Base-by-base conservation (phyloP, 208 protist genomes). In the Zelonia costaricensis region DNA sequence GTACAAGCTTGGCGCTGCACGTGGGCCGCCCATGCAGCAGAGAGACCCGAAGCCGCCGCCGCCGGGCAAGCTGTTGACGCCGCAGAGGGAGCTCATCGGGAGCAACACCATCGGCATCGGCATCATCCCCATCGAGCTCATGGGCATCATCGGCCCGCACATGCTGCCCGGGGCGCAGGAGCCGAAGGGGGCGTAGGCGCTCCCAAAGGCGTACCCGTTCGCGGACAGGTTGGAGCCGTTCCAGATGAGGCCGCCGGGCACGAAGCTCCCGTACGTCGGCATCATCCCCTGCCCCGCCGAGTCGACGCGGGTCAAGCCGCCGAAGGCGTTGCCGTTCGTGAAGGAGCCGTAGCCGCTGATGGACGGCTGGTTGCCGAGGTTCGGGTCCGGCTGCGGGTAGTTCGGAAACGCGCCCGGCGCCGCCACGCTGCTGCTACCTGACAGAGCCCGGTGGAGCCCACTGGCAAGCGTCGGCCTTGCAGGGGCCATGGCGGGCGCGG, bases 251-350 rank as follows among this genome's bases (percentile, higher is more conserved):
- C n/a, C n/a, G n/a, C n/a, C n/a, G n/a, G n/a, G n/a, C n/a, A n/a
- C n/a, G n/a, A n/a, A n/a, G 40, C 40, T 45, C 40, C 40, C 13
- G 40, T 45, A 45, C 40, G 40, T 25, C n/a, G n/a, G 40, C n/a
- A 45, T 45, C 10, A 15, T 15, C 15, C 7, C 7, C 40, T 15
- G 23, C n/a, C 40, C 40, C 6, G 40, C 13, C n/a, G 7, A 45
- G 4, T 45, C 4, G n/a, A 18, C 40, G 16, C 40, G 16, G 16
- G n/a, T n/a, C n/a, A n/a, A n/a, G n/a, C n/a, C n/a, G n/a, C n/a
- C n/a, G n/a, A n/a, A n/a, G n/a, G n/a, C n/a, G n/a, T n/a, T n/a
- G n/a, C n/a, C n/a, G n/a, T n/a, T n/a, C n/a, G n/a, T n/a, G n/a
- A n/a, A n/a, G n/a, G n/a, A n/a, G n/a, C n/a, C n/a, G n/a, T n/a